Base-by-base conservation (phyloP, 2,329 filamentous ascomycete genomes). In the Fonsecaea multimorphosa region DNA sequence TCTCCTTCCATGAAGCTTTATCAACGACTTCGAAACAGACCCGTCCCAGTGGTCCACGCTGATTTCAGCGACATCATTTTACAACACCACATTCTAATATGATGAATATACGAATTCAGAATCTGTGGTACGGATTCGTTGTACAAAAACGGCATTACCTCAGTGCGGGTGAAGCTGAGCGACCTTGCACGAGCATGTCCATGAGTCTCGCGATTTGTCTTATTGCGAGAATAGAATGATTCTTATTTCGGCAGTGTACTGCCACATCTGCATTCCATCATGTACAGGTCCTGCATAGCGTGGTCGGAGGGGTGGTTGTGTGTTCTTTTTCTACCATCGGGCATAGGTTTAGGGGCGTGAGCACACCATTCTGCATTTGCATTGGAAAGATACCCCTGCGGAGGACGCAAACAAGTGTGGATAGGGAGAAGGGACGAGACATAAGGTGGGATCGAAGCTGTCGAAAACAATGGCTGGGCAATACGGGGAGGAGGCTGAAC, bases 321-420 rank as follows among this genome's bases (percentile, higher is more conserved):
- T 52, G 56, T 34, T 46, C n/a, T 40, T 61, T 53, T 58, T 58
- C 34, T 52, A 51, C 46, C 44, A 55, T 36, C 52, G 52, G 44
- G 62, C 53, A 64, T 64, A 52, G 58, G 54, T 65, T 60, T 3
- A 68, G 60, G 58, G 62, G 44, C 56, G 58, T 55, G 60, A 44
- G 54, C 65, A 60, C 34, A 54, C 58, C 61, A 58, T 64, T 64
- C 60, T 60, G 63, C 66, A 68, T 68, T 71, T 68, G 66, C 67
- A 72, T 71, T 68, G 70, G 69, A 70, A 70, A 70, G 64, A 72
- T 72, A 72, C 70, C 70, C 70, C 61, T 53, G 64, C 31, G 68
- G 67, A 71, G 64, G 67, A 70, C 49, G 58, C 40, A 52, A 56
- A 57, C 32, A 60, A 40, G 27, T 54, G 58, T 58, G 40, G 59